Conservation (phyloP, 1,139 yeast genomes). For the Entelexis paramagnoliae region DNA sequence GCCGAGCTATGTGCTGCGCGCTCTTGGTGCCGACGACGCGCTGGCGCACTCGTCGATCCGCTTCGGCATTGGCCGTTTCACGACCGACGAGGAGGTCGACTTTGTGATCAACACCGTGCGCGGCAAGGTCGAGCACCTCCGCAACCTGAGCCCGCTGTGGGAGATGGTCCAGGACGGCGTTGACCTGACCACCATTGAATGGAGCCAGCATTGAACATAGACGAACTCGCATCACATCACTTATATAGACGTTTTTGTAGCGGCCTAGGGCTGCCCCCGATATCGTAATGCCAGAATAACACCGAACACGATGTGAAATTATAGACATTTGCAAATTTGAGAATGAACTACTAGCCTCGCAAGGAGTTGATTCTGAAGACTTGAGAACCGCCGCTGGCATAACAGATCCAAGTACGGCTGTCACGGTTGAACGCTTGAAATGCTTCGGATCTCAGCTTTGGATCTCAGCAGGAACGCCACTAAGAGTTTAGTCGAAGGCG, state of each 20-base stretch:
- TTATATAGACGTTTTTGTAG: not conserved
- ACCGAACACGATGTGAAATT: not conserved
- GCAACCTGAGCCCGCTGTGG: slow-evolving; percentile 94
- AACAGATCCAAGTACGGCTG: too few species aligned
- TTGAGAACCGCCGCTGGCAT: too few species aligned
- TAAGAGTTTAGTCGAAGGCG: too few species aligned
- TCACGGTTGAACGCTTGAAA: too few species aligned
- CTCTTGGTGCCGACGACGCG: slow-evolving; percentile 96
- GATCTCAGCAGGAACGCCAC: too few species aligned
- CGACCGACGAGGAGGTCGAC: slow-evolving; percentile 92
- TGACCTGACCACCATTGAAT: slow-evolving; percentile 83
- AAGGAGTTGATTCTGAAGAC: too few species aligned
- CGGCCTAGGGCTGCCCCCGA: not conserved
- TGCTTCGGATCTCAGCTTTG: too few species aligned
- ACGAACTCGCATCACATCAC: not conserved
- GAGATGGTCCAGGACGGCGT: slow-evolving; percentile 99
- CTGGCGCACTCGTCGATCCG: slow-evolving; percentile 95
- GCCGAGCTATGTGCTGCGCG: slow-evolving; percentile 89
- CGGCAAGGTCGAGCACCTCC: slow-evolving; percentile 79
- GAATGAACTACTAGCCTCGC: too few species aligned
- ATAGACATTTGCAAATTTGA: too few species aligned
- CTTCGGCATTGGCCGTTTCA: slow-evolving; percentile 94
- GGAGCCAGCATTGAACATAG: slow-evolving; percentile 37
- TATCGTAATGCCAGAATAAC: not conserved
- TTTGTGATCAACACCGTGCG: slow-evolving; percentile 81